phyloP scores from a whole-genome alignment of 2,329 filamentous ascomycete species.

The Diaporthe vaccinii region DNA sequence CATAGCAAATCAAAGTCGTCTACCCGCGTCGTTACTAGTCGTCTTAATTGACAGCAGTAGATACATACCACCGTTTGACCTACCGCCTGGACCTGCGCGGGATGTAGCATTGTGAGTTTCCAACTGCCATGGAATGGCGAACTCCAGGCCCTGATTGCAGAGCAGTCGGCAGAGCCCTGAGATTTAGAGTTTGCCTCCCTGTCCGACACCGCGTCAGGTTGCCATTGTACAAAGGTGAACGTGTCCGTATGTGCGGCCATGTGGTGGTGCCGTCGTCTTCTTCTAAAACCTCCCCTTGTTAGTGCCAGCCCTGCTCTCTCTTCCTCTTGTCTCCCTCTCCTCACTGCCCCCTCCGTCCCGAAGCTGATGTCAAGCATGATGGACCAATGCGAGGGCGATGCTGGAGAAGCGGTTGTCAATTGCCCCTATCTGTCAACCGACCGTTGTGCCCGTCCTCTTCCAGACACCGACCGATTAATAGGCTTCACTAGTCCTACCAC shows the following conservation, averaged over 20 bases:
- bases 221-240: background rate
- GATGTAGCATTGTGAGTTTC: background rate
- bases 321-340: background rate
- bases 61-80: background rate
- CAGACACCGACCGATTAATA: constrained; percentile 11
- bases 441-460: constrained; percentile 6
- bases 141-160: background rate
- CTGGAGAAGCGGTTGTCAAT: background rate
- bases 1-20: constrained; percentile 22
- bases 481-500: constrained; percentile 2
- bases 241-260: background rate
- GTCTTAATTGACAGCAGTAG: background rate
- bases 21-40: background rate
- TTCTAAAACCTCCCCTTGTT: background rate
- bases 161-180: constrained; percentile 8
- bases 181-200: constrained; percentile 5
- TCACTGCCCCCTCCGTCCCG: background rate
- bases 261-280: background rate
- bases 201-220: constrained; percentile 14
- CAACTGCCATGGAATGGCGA: background rate
- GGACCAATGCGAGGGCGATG: background rate
- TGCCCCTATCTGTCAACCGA: background rate
- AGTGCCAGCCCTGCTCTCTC: background rate
- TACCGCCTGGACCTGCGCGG: background rate
- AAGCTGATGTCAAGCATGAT: background rate